A percentile compares a stretch with the other conserved stretches of the same genome.
phyloP scores from a whole-genome alignment of 805 yeast species.

The Saccharomycopsis sp. region DNA sequence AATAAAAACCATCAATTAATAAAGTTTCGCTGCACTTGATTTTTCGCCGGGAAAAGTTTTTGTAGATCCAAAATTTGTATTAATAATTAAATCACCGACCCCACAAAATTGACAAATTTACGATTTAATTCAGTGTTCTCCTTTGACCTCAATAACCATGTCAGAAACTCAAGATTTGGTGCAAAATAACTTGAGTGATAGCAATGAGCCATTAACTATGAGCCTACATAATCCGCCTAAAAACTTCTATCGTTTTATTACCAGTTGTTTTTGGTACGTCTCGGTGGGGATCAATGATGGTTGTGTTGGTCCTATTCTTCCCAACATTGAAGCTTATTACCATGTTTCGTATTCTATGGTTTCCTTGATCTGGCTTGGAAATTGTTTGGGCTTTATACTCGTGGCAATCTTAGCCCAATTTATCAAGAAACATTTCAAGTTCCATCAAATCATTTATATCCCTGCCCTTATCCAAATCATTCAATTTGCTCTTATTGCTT shows the following conservation, averaged over 20 bases:
- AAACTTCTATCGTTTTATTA: conserved; percentile 32
- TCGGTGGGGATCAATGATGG: conserved; percentile 41
- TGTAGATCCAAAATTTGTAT: too few relatives aligned
- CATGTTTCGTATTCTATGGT: conserved; percentile 39
- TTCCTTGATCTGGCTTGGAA: conserved; percentile 47
- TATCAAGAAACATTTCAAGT: conserved; percentile 32
- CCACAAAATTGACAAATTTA: too few relatives aligned
- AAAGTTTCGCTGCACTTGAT: too few relatives aligned
- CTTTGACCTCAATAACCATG: too few relatives aligned
- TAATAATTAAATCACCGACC: too few relatives aligned
- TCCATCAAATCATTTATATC: conserved; percentile 28
- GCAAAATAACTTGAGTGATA: too few relatives aligned
- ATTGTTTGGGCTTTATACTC: conserved; percentile 42
- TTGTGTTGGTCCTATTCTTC: conserved; percentile 51
- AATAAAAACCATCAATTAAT: too few relatives aligned
- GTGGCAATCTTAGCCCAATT: conserved; percentile 38
- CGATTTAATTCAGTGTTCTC: too few relatives aligned
- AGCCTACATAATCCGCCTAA: conserved; percentile 32
- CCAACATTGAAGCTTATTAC: conserved; percentile 40
- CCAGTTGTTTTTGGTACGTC: conserved; percentile 32
- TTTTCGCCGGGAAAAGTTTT: too few relatives aligned
- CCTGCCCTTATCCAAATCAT: conserved; percentile 30
- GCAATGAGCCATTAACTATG: conserved; percentile 24
- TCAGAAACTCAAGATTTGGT: too few relatives aligned
- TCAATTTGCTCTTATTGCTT: conserved; percentile 36